These are phyloP conservation scores for Colletotrichum sp. DNA, from an alignment of 2,329 filamentous ascomycete species.

Conservation along the genomic window DNA sequence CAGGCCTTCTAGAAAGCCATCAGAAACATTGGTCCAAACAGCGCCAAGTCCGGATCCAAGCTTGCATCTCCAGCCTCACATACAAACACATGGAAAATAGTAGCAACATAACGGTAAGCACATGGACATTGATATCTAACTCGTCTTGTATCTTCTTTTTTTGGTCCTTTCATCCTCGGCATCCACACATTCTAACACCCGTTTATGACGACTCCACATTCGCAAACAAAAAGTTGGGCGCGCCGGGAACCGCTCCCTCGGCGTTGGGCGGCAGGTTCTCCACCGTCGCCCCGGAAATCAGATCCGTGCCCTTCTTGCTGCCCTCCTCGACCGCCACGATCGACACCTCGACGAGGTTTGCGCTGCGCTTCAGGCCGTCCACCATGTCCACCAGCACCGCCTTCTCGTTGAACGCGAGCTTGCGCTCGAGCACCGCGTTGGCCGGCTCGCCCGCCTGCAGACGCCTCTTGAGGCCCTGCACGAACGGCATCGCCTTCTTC, in stretches of 20 bases:
- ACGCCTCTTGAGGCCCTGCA: constrained; percentile 85
- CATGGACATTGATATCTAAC: background rate
- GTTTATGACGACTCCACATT: constrained; percentile 63
- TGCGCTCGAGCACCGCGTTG: constrained; percentile 77
- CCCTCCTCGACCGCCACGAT: constrained; percentile 75
- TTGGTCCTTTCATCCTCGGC: background rate
- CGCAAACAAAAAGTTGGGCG: constrained; percentile 83
- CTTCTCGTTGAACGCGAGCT: constrained; percentile 86
- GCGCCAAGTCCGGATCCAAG: background rate
- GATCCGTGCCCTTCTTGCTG: constrained; percentile 65
- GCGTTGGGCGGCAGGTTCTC: constrained; percentile 65
- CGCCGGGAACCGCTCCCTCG: constrained; percentile 80
- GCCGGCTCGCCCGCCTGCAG: constrained; percentile 74
- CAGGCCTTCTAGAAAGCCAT: background rate
- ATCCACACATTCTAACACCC: background rate
- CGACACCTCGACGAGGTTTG: constrained; percentile 72
- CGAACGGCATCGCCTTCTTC: constrained; percentile 98
- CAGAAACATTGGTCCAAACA: background rate
- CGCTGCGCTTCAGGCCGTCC: constrained; percentile 76
- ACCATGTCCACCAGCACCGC: constrained; percentile 79
- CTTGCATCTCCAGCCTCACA: background rate
- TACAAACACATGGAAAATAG: background rate
- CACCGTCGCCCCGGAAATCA: constrained; percentile 60
- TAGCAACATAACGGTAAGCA: background rate
- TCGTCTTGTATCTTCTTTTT: background rate